Base-by-base conservation (phyloP, 2,329 filamentous ascomycete species). In the Penicillium thymicola region DNA sequence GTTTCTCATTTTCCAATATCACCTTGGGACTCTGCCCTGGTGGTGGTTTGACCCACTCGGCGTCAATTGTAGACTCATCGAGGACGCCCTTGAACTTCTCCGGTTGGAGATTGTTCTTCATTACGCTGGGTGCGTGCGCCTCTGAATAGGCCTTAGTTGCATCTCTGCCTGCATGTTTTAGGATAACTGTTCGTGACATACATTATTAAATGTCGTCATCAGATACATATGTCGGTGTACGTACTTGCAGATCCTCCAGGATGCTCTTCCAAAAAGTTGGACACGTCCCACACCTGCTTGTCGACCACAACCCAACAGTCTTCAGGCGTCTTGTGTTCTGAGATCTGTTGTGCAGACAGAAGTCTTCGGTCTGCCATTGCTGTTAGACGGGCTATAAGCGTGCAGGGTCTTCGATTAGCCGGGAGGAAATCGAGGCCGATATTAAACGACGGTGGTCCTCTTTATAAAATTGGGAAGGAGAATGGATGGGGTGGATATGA, bases 291-390 rank as follows among this genome's bases (percentile, higher is more conserved):
- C 28, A 89, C 85, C 64, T 82, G 81, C 44, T 82, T 81, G 69
- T 89, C 82, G 23, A 90, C 81, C 18, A 88, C 85, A 57, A 89
- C 82, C 88, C 88, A 90, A 65, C 82, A 81, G 62, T 85, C 72
- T 51, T 77, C 65, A 34, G 75, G 64, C 13, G 69, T 76, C 53
- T 77, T 81, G 65, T 86, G 83, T 51, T 70, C 70, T 1, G 75
- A 74, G 55, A 85, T 70, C 57, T 84, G 76, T 41, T 74, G 61
- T 2, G 70, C 64, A 14, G 77, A 76, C 21, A 82, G 47, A 14
- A 70, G 64, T 48, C 63, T 72, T n/a, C 59, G 58, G 11, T 65
- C 58, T 23, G 64, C 40, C 73, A 75, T 76, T 32, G 44, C 11
- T 18, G 28, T 55, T 5, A 4, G 2, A 11, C 14, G 7, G 18